These are phyloP conservation scores for Fusarium bactridioides DNA, from an alignment of 2,329 filamentous ascomycete genomes.

Conservation along the genomic window DNA sequence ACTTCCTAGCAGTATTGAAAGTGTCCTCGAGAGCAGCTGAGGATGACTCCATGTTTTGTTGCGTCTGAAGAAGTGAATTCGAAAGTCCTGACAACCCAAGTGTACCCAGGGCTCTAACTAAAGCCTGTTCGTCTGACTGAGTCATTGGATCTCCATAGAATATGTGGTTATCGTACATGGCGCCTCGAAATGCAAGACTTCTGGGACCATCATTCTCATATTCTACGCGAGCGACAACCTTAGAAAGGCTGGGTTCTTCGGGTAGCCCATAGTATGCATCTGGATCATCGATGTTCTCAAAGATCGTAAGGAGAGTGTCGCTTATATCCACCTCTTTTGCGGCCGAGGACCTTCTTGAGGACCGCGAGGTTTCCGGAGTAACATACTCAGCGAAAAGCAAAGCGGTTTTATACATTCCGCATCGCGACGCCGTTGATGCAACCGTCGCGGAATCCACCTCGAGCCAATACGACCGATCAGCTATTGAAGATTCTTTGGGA, in stretches of 20 bases:
- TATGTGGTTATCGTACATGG: constrained; percentile 87
- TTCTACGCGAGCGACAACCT: constrained; percentile 82
- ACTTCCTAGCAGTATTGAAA: constrained; percentile 78
- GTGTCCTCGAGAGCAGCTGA: constrained; percentile 73
- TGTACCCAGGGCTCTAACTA: constrained; percentile 79
- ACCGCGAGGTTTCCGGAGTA: constrained; percentile 62
- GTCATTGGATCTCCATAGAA: constrained; percentile 65
- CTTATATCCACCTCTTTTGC: constrained; percentile 63
- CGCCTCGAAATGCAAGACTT: constrained; percentile 88
- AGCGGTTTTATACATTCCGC: constrained; percentile 87
- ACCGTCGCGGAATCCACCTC: constrained; percentile 79
- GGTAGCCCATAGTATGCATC: constrained; percentile 94
- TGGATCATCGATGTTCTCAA: constrained; percentile 92
- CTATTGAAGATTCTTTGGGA: constrained; percentile 78
- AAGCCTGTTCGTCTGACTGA: constrained; percentile 68
- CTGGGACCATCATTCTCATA: constrained; percentile 90
- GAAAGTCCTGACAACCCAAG: constrained; percentile 88
- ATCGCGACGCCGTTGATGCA: constrained; percentile 75
- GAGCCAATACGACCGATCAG: constrained; percentile 84
- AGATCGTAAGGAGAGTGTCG: constrained; percentile 80
- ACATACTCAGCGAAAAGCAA: constrained; percentile 83
- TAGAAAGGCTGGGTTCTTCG: constrained; percentile 77
- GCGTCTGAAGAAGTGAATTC: constrained; percentile 76
- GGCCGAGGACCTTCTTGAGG: constrained; percentile 73
- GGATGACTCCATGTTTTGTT: constrained; percentile 66